Conservation (phyloP, 2,329 filamentous ascomycete genomes). For the Claviceps monticola region DNA sequence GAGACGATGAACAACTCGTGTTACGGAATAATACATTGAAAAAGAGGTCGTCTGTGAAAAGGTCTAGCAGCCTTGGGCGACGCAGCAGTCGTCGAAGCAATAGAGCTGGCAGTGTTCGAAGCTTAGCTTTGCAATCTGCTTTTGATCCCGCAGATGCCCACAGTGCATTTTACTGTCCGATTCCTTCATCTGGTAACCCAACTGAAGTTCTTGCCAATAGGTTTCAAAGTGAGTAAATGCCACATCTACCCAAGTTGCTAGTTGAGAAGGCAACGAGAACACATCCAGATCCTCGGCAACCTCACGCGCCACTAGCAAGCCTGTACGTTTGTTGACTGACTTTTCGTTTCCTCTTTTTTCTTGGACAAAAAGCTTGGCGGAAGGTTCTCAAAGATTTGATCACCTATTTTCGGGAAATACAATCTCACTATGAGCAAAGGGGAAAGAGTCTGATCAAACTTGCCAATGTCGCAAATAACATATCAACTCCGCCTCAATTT, state of each 20-base stretch:
- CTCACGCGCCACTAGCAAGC: not conserved
- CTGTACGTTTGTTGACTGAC: not conserved
- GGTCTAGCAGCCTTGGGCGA: slow-evolving; percentile 59
- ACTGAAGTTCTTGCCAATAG: slow-evolving; percentile 77
- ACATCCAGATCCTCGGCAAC: too few species aligned
- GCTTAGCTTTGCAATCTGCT: slow-evolving; percentile 57
- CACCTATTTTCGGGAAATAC: slow-evolving; percentile 83
- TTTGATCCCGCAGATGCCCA: slow-evolving; percentile 56
- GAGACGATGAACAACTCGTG: slow-evolving; percentile 29
- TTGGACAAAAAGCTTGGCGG: slow-evolving; percentile 56
- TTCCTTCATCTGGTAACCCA: slow-evolving; percentile 75
- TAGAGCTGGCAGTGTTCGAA: slow-evolving; percentile 75
- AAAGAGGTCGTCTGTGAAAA: slow-evolving; percentile 71
- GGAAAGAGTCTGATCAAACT: slow-evolving; percentile 73
- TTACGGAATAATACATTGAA: slow-evolving; percentile 60
- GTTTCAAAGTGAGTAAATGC: slow-evolving; percentile 58
- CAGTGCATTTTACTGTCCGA: slow-evolving; percentile 79
- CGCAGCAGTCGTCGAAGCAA: slow-evolving; percentile 73
- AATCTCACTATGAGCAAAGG: slow-evolving; percentile 74
- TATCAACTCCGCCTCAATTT: slow-evolving; percentile 60
- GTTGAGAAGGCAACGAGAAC: not conserved
- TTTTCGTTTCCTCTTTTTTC: not conserved
- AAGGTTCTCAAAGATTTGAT: slow-evolving; percentile 93
- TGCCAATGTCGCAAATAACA: slow-evolving; percentile 73
- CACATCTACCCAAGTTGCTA: not conserved